These are phyloP conservation scores for Nicotiana tabacum DNA, from an alignment of 257 asterid species.

Conservation along the genomic window DNA sequence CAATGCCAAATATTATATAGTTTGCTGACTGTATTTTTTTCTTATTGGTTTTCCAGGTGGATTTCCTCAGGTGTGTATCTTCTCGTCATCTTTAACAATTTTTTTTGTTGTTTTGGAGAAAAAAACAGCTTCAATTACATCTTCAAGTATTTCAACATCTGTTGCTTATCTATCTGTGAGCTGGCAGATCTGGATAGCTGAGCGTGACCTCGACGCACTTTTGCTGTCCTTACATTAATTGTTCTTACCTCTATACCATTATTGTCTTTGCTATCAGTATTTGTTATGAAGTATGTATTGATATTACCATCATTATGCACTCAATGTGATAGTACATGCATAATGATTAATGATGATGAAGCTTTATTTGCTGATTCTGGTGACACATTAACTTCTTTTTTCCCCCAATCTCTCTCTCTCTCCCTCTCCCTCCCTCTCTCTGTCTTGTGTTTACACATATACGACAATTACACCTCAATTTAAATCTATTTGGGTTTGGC, in stretches of 20 bases:
- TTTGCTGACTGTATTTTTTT: constrained; percentile 9
- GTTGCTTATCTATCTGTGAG: not conserved
- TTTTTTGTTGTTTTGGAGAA: too few species aligned
- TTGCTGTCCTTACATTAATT: not conserved
- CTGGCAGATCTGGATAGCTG: not conserved
- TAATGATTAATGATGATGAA: not conserved
- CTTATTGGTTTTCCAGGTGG: constrained; percentile 49
- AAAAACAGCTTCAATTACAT: too few species aligned
- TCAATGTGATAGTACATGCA: not conserved
- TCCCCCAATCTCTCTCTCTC: not conserved
- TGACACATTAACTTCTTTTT: not conserved
- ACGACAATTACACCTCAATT: not conserved
- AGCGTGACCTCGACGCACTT: not conserved
- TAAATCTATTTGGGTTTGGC: not conserved
- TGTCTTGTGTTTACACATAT: not conserved
- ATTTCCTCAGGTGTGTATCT: constrained; percentile 76
- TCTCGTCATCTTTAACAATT: not conserved
- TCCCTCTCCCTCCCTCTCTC: not conserved
- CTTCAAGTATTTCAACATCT: not conserved
- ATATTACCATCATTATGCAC: not conserved
- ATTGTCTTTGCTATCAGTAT: not conserved
- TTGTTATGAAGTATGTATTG: not conserved
- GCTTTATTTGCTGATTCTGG: not conserved
- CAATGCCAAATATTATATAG: not conserved
- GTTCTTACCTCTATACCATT: not conserved